Percentiles rank a stretch among this genome's conserved stretches.
Evolutionary conservation across 1,139 yeast genomes (phyloP).

Genomic region (Blastobotrys raffinosifermentans): DNA sequence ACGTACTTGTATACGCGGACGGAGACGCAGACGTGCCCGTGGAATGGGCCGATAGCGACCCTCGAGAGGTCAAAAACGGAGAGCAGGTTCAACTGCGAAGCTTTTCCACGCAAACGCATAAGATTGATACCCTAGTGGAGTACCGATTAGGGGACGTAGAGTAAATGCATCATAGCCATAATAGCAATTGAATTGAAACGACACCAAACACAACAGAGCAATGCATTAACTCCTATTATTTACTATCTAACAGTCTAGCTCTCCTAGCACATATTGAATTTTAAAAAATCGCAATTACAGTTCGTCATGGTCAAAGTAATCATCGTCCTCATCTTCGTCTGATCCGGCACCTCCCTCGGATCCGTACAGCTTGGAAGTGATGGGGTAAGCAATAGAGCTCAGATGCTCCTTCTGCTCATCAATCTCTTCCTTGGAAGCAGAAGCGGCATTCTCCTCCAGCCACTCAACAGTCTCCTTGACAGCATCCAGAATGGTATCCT

Average conservation of each 20-base stretch:
- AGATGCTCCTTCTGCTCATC: conserved; percentile 90
- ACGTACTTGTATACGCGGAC: conserved; percentile 80
- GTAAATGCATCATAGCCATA: too few species aligned
- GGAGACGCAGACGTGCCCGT: conserved; percentile 64
- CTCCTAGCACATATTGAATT: background rate
- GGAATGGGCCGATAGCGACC: conserved; percentile 84
- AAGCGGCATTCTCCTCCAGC: conserved; percentile 80
- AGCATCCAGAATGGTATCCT: conserved; percentile 84
- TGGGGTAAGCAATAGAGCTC: conserved; percentile 81
- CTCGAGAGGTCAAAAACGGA: conserved; percentile 50
- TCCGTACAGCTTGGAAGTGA: conserved; percentile 84
- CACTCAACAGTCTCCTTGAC: conserved; percentile 82
- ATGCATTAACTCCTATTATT: background rate
- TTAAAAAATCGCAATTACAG: conserved; percentile 35
- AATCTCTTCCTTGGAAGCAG: conserved; percentile 87
- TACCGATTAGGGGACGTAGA: conserved; percentile 40
- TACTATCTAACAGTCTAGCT: background rate
- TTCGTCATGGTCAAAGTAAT: conserved; percentile 58
- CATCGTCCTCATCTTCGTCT: conserved; percentile 58
- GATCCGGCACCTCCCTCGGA: conserved; percentile 47
- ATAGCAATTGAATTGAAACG: too few species aligned
- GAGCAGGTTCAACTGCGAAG: conserved; percentile 66
- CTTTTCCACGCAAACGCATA: conserved; percentile 64
- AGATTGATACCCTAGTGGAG: conserved; percentile 71
- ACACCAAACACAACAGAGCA: too few species aligned